Evolutionary conservation across 257 asterid genomes (phyloP).

Genomic region (Plectranthus barbatus): DNA sequence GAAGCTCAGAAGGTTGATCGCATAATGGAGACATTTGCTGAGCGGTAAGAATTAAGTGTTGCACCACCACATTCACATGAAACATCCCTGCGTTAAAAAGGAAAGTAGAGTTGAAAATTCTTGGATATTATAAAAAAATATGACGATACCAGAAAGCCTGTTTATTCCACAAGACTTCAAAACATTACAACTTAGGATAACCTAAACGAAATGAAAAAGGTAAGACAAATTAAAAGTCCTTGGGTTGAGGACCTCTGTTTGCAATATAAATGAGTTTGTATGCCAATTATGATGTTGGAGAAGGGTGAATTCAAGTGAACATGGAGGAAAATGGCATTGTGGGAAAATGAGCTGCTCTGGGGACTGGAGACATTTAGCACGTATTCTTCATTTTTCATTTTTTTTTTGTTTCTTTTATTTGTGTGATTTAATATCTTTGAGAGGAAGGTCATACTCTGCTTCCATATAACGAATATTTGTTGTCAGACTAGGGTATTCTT

Average conservation of each 20-base stretch:
- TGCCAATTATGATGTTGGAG: not conserved
- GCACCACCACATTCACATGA: conserved; percentile 11
- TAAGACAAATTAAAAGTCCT: not conserved
- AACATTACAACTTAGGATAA: not conserved
- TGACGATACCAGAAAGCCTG: conserved; percentile 1
- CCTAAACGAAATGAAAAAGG: not conserved
- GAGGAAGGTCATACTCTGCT: no score
- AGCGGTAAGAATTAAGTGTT: conserved; percentile 50
- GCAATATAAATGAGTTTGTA: not conserved
- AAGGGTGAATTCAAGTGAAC: not conserved
- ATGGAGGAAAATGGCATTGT: not conserved
- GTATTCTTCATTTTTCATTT: no score
- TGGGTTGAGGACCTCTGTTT: not conserved
- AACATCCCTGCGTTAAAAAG: not conserved
- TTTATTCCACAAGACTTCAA: conserved; percentile 6
- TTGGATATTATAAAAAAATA: not conserved
- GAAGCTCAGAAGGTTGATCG: conserved; percentile 96
- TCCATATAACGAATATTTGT: no score
- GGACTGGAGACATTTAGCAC: no score
- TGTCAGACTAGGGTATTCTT: no score
- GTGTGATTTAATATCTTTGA: no score
- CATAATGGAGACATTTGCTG: conserved; percentile 92
- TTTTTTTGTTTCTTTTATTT: no score
- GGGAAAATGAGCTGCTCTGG: no score
- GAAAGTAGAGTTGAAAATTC: not conserved